These are phyloP conservation scores for Hortaea sp. DNA, from an alignment of 2,329 filamentous ascomycete species.

Conservation along the genomic window DNA sequence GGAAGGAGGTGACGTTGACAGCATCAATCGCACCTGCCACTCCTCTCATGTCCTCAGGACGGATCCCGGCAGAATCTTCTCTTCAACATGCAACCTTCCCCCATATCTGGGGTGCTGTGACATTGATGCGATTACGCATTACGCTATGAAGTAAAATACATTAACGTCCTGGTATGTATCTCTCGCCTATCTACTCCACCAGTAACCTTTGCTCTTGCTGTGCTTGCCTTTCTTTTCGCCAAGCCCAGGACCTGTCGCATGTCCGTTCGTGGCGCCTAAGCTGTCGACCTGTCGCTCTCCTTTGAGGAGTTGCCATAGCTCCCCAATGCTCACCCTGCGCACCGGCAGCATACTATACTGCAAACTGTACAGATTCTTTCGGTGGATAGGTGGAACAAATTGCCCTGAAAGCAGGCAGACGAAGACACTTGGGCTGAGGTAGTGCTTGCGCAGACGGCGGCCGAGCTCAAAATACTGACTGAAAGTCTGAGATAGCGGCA, in stretches of 20 bases:
- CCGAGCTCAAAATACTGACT: constrained; percentile 95
- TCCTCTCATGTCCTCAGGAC: too few species aligned
- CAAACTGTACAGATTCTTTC: constrained; percentile 87
- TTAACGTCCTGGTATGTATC: not conserved
- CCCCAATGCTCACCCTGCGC: constrained; percentile 64
- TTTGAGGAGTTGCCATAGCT: constrained; percentile 58
- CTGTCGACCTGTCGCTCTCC: constrained; percentile 6
- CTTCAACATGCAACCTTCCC: too few species aligned
- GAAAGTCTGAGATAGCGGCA: constrained; percentile 90
- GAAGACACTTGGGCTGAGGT: constrained; percentile 79
- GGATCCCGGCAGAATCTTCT: too few species aligned
- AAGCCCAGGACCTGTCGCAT: constrained; percentile 8
- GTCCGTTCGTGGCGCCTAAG: constrained; percentile 14
- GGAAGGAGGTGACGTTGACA: too few species aligned
- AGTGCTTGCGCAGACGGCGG: constrained; percentile 86
- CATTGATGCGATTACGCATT: too few species aligned
- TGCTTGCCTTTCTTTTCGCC: constrained; percentile 7
- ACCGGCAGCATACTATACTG: constrained; percentile 97
- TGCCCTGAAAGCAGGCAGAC: constrained; percentile 80
- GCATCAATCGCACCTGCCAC: too few species aligned
- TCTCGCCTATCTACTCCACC: constrained; percentile 20
- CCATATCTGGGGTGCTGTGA: too few species aligned
- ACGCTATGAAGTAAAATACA: too few species aligned
- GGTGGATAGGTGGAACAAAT: constrained; percentile 85
- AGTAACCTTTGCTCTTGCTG: constrained; percentile 12